phyloP scores from a whole-genome alignment of 2,329 filamentous ascomycete genomes.

The Arthroderma sp. region DNA sequence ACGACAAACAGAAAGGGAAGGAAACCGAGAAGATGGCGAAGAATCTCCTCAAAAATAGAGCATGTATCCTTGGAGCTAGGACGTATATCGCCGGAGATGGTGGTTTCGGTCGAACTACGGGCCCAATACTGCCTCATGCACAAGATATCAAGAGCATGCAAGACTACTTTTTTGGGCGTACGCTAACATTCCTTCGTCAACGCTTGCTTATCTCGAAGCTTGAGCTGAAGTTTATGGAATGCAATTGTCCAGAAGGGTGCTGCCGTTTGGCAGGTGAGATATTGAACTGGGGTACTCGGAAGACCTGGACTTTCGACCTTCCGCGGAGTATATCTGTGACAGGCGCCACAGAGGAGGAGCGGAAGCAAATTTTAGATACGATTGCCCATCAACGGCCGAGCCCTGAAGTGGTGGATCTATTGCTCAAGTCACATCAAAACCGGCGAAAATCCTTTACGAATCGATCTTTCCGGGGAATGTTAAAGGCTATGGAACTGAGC shows the following conservation, averaged over 20 bases:
- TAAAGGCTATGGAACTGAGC: conserved; percentile 6
- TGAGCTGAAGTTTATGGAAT: conserved; percentile 15
- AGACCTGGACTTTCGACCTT: conserved; percentile 15
- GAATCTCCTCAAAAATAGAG: not conserved
- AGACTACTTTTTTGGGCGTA: conserved; percentile 18
- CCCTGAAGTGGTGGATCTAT: not conserved
- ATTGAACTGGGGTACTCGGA: conserved; percentile 14
- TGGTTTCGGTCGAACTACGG: not conserved
- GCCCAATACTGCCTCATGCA: conserved; percentile 7
- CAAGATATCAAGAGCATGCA: conserved; percentile 14
- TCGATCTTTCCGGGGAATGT: conserved; percentile 6
- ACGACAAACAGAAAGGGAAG: not conserved
- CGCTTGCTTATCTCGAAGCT: conserved; percentile 14
- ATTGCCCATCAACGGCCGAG: conserved; percentile 10
- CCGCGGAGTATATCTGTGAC: conserved; percentile 14
- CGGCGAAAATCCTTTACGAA: conserved; percentile 2
- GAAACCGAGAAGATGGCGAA: not conserved
- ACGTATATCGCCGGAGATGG: not conserved
- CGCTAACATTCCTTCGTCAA: conserved; percentile 17
- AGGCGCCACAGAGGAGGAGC: conserved; percentile 12
- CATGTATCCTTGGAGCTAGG: not conserved
- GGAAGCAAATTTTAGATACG: conserved; percentile 9
- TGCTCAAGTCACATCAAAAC: not conserved
- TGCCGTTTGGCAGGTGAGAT: conserved; percentile 16
- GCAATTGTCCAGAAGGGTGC: conserved; percentile 14